phyloP scores from a whole-genome alignment of 2,329 filamentous ascomycete species.

The Iodosphaeria phyllophila region DNA sequence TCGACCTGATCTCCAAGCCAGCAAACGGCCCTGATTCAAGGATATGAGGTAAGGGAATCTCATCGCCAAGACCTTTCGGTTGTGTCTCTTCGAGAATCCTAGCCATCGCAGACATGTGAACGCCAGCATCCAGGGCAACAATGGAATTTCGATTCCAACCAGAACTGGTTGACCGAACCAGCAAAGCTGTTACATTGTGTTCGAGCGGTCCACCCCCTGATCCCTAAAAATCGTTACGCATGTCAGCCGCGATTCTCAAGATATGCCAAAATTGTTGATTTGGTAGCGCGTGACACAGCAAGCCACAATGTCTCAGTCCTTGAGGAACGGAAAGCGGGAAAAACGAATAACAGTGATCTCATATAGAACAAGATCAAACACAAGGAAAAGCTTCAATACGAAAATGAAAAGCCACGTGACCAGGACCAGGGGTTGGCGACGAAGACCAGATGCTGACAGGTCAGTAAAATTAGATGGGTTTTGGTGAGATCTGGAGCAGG shows the following conservation, averaged over 20 bases:
- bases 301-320: no score
- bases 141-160: constrained; percentile 71
- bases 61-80: constrained; percentile 16
- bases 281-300: no score
- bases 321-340: no score
- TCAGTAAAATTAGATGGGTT: no score
- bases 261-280: no score
- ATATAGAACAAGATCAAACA: no score
- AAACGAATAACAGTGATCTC: no score
- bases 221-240: constrained; percentile 35
- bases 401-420: no score
- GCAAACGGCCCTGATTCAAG: constrained; percentile 58
- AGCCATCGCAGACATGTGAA: constrained; percentile 73
- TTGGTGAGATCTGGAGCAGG: no score
- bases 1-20: constrained; percentile 51
- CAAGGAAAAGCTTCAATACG: no score
- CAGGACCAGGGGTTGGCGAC: no score
- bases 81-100: constrained; percentile 48
- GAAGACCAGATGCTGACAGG: no score
- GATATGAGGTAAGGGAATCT: constrained; percentile 28
- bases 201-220: constrained; percentile 79
- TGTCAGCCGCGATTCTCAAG: constrained; percentile 9
- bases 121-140: constrained; percentile 84
- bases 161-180: constrained; percentile 64
- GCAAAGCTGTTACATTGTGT: constrained; percentile 73